Percentiles rank a stretch among this genome's conserved stretches.
These are phyloP conservation scores for Cyamopsis tetragonoloba DNA, from an alignment of 306 rosid genomes.

Conservation along the genomic window DNA sequence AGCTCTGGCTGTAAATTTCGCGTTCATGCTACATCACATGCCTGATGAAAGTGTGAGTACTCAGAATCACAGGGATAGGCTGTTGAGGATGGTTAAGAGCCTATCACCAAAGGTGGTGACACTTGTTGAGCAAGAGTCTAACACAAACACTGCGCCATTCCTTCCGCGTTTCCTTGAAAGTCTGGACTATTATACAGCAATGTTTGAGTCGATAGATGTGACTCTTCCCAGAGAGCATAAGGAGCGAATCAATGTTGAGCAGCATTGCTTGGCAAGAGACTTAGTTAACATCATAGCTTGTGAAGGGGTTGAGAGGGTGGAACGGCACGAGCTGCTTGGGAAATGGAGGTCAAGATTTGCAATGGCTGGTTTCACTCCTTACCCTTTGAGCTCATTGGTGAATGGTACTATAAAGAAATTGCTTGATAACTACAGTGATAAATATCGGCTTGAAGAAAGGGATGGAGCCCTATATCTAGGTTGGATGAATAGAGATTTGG, in stretches of 20 bases:
- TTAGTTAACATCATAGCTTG: conserved; percentile 94
- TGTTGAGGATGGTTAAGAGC: conserved; percentile 76
- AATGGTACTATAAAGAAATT: conserved; percentile 80
- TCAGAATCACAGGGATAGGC: conserved; percentile 73
- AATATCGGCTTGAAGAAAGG: conserved; percentile 76
- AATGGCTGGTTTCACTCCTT: conserved; percentile 94
- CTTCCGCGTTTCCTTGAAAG: conserved; percentile 76
- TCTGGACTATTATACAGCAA: conserved; percentile 70
- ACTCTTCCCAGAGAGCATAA: conserved; percentile 70
- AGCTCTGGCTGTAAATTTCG: conserved; percentile 86
- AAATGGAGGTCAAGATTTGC: conserved; percentile 79
- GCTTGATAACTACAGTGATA: conserved; percentile 67
- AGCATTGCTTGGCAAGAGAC: conserved; percentile 91
- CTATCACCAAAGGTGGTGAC: conserved; percentile 92
- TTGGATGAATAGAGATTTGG: conserved; percentile 94
- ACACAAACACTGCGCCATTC: conserved; percentile 84
- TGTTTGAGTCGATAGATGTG: conserved; percentile 91
- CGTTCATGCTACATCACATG: conserved; percentile 92
- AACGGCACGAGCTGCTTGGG: conserved; percentile 83
- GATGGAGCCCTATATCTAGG: conserved; percentile 92
- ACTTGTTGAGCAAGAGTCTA: conserved; percentile 95
- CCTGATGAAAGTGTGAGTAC: conserved; percentile 95
- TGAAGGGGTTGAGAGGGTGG: conserved; percentile 90
- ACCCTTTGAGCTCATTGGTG: conserved; percentile 84
- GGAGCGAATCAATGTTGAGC: conserved; percentile 90